phyloP scores from a whole-genome alignment of 805 yeast genomes.

The Candida qinlingensis region DNA sequence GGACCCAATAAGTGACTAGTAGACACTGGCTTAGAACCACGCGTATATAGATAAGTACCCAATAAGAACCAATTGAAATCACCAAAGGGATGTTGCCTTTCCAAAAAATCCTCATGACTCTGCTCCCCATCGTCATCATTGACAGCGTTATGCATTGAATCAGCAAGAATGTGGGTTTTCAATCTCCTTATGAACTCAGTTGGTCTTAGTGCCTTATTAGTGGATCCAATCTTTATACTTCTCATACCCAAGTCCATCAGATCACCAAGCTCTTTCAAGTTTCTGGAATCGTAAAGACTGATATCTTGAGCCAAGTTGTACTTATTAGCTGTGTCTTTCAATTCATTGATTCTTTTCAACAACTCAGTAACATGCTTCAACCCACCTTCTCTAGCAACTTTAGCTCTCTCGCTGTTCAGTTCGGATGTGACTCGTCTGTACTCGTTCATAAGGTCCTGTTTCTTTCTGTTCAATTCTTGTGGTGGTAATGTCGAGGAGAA shows the following conservation, averaged over 20 bases:
- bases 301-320: slow-evolving; percentile 30
- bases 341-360: slow-evolving; percentile 39
- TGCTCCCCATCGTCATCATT: slow-evolving; percentile 17
- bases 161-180: slow-evolving; percentile 34
- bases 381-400: slow-evolving; percentile 56
- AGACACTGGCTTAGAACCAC: slow-evolving; percentile 43
- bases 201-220: slow-evolving; percentile 44
- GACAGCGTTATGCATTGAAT: slow-evolving; percentile 15
- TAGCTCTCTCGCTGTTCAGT: slow-evolving; percentile 36
- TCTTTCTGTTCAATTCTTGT: slow-evolving; percentile 11
- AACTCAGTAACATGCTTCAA: slow-evolving; percentile 40
- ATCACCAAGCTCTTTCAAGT: slow-evolving; percentile 52
- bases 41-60: slow-evolving; percentile 45
- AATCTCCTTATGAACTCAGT: slow-evolving; percentile 39
- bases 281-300: slow-evolving; percentile 63
- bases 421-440: slow-evolving; percentile 27
- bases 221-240: slow-evolving; percentile 53
- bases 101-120: slow-evolving; percentile 22
- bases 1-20: slow-evolving; percentile 70
- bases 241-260: slow-evolving; percentile 61
- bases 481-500: not conserved
- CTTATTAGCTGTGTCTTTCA: slow-evolving; percentile 39
- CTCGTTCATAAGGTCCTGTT: slow-evolving; percentile 27
- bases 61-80: slow-evolving; percentile 54
- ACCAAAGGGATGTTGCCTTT: slow-evolving; percentile 31